Conservation (phyloP, 169 alveolate genomes). For the Perkinsus olseni region DNA sequence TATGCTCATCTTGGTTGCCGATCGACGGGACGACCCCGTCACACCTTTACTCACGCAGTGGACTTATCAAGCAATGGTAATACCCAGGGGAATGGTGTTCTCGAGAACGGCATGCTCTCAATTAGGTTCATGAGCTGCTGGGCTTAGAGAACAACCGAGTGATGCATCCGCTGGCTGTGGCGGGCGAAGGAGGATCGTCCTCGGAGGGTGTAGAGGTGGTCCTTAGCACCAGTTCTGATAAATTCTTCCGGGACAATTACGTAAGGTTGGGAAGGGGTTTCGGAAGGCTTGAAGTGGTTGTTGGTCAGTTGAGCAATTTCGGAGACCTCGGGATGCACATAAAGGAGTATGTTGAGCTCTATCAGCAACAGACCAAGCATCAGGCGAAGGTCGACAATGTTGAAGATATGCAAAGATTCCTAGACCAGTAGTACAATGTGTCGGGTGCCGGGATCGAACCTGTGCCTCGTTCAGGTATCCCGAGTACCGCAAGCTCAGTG, state of each 20-base stretch:
- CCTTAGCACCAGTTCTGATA: neutral
- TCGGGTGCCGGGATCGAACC: conserved; percentile 4
- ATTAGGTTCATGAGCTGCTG: conserved; percentile 81
- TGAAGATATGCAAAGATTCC: conserved; percentile 81
- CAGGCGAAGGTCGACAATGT: conserved; percentile 63
- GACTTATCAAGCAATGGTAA: conserved; percentile 78
- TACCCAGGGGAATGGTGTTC: no score
- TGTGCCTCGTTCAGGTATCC: conserved; percentile 45
- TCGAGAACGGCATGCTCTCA: no score
- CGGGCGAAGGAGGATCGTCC: neutral
- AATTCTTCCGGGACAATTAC: neutral
- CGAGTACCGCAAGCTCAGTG: conserved; percentile 72
- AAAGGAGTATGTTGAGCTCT: conserved; percentile 60
- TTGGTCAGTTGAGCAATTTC: conserved; percentile 46
- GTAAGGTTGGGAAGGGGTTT: neutral
- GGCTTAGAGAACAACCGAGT: conserved; percentile 77
- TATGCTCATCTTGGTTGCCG: conserved; percentile 55
- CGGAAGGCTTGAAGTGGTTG: neutral
- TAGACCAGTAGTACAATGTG: conserved; percentile 45
- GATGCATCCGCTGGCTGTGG: neutral
- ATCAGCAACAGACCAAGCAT: conserved; percentile 40
- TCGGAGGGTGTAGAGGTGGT: neutral
- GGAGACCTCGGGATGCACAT: conserved; percentile 86
- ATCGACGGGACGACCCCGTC: conserved; percentile 88
- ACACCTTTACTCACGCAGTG: conserved; percentile 89